Percentiles rank a stretch among this genome's conserved stretches.
These are phyloP conservation scores for Cercospora zeina DNA, from an alignment of 2,329 filamentous ascomycete genomes.

Conservation along the genomic window DNA sequence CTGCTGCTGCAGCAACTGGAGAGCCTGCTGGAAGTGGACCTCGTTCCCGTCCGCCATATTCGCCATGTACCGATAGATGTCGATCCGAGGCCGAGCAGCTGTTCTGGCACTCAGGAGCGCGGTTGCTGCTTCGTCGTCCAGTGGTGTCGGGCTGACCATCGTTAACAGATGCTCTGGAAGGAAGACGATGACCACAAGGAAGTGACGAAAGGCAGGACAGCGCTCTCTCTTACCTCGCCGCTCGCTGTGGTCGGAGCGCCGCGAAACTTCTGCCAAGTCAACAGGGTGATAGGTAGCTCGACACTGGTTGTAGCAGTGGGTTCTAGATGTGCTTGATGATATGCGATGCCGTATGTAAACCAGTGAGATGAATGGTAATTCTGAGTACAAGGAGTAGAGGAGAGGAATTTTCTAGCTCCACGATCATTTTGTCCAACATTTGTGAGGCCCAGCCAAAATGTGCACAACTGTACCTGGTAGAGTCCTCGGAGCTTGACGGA, in stretches of 20 bases:
- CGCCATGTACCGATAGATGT: slow-evolving; percentile 8
- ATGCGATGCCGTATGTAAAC: neutral
- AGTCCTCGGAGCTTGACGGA: slow-evolving; percentile 1
- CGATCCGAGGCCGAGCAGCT: neutral
- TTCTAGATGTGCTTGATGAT: neutral
- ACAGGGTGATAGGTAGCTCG: neutral
- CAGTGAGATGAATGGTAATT: neutral
- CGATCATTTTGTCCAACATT: neutral
- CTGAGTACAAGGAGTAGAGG: neutral
- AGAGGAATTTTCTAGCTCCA: neutral
- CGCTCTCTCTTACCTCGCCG: slow-evolving; percentile 1
- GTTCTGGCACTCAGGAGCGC: slow-evolving; percentile 5
- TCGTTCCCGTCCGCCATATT: slow-evolving; percentile 3
- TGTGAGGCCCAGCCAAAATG: neutral
- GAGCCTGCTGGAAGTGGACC: slow-evolving; percentile 5
- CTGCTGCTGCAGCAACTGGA: neutral
- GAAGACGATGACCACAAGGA: neutral
- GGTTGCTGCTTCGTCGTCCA: slow-evolving; percentile 9
- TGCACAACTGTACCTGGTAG: neutral
- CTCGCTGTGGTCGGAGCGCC: neutral
- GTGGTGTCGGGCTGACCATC: slow-evolving; percentile 9
- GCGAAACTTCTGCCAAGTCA: neutral
- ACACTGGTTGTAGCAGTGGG: neutral
- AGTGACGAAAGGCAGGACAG: slow-evolving; percentile 5
- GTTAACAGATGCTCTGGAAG: neutral